phyloP scores from a whole-genome alignment of 2,329 filamentous ascomycete species.

The Hymenoscyphus occultus region DNA sequence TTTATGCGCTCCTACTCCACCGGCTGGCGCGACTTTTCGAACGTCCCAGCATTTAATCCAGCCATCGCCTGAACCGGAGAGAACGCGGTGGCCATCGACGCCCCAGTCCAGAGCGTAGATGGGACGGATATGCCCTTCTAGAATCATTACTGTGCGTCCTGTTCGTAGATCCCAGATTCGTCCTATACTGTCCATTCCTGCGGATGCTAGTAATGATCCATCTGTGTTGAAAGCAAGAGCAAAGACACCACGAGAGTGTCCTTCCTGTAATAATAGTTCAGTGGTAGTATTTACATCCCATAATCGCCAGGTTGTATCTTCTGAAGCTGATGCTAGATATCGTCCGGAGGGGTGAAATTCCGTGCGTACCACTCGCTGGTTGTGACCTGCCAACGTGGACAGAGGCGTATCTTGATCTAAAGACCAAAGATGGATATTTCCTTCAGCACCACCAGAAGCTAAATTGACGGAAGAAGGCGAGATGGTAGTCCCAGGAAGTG shows the following conservation, averaged over 20 bases:
- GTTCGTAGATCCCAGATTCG: constrained; percentile 93
- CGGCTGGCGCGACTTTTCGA: constrained; percentile 78
- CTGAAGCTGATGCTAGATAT: constrained; percentile 89
- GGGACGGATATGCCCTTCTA: constrained; percentile 83
- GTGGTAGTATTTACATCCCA: constrained; percentile 89
- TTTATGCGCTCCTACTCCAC: constrained; percentile 84
- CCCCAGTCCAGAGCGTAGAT: constrained; percentile 95
- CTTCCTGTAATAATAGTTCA: constrained; percentile 86
- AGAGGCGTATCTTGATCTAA: constrained; percentile 81
- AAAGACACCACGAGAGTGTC: constrained; percentile 91
- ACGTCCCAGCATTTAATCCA: constrained; percentile 99
- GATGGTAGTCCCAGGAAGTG: constrained; percentile 66
- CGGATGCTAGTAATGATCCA: constrained; percentile 84
- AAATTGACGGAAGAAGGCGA: constrained; percentile 76
- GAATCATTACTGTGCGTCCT: constrained; percentile 90
- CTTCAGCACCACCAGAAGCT: constrained; percentile 86
- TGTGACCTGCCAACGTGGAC: constrained; percentile 78
- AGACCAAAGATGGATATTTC: constrained; percentile 86
- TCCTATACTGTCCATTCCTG: constrained; percentile 91
- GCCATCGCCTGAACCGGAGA: constrained; percentile 90
- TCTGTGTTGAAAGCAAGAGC: constrained; percentile 86
- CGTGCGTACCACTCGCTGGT: constrained; percentile 81
- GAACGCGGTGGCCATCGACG: constrained; percentile 82
- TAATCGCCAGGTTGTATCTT: constrained; percentile 93
- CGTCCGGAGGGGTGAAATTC: constrained; percentile 92